Base-by-base conservation (phyloP, 768 basidiomycete genomes). In the Ramaria sp. region DNA sequence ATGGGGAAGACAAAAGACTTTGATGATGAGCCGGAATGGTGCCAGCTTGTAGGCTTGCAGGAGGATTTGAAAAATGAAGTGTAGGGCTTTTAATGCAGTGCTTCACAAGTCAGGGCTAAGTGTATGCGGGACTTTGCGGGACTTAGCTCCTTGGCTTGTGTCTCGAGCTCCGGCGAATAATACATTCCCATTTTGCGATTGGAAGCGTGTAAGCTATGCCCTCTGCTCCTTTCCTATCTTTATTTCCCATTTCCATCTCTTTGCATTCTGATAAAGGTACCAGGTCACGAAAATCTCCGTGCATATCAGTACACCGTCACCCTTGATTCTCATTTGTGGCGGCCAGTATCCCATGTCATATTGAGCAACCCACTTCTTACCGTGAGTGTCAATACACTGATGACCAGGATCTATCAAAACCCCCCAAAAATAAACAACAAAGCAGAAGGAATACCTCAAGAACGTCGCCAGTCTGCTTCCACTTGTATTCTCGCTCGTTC, bases 1-100 rank as follows among this genome's bases (percentile, higher is more conserved):
- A 78, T 90, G 71, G 94, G 88, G 7, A 75, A 89, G 59, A 91
- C 89, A 59, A 84, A 75, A 39, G 66, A 73, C 58, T 97, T 93
- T 61, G 88, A 86, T 68, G 93, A 93, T 52, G 89, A 96, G 67
- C 78, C 83, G 4, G 92, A 91, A 72, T 97, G 88, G 85, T 67
- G 73, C 27, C 73, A 75, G 60, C 72, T 98, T 65, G 73, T 75
- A 63, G 79, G 76, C 59, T 67, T 92, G 63, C 73, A 82, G 64
- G 82, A 84, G 42, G 87, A 89, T 51, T 63, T 88, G 59, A 77
- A 77, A 63, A 75, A 73, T 47, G 71, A 67, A 51, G 58, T 59
- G 59, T 59, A 45, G 60, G 59, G 45, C 54, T 49, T 37, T 52
- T 41, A 45, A 46, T 42, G 56, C 60, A 65, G 15, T 4, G 27